Evolutionary conservation across 192 early-diverging fungal species (phyloP).

Genomic region (Phlyctochytrium arcticum): DNA sequence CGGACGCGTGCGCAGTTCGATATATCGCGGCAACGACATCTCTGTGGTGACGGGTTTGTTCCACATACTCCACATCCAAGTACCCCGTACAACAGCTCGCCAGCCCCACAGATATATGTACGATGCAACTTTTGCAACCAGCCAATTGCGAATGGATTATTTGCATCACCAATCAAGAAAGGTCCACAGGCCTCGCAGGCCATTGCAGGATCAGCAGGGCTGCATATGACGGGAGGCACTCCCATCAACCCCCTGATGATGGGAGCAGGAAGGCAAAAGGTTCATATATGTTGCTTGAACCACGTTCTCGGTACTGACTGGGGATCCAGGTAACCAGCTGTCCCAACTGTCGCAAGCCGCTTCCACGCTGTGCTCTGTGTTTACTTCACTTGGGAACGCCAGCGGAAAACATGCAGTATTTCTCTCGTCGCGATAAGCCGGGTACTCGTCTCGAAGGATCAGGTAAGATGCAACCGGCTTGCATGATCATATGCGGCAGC

Average conservation of each 20-base stretch:
- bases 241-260: slow-evolving; percentile 1
- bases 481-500: no score
- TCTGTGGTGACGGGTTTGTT: slow-evolving; percentile 6
- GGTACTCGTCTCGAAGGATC: neutral
- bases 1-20: slow-evolving; percentile 86
- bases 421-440: slow-evolving; percentile 23
- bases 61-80: slow-evolving; percentile 13
- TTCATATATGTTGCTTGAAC: neutral
- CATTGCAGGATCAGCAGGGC: neutral
- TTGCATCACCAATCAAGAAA: neutral
- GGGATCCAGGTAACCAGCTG: slow-evolving; percentile 46
- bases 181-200: neutral
- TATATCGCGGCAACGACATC: slow-evolving; percentile 68
- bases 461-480: no score
- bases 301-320: no score
- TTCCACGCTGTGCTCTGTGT: slow-evolving; percentile 35
- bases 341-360: slow-evolving; percentile 26
- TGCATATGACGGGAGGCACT: neutral
- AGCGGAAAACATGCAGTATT: slow-evolving; percentile 49
- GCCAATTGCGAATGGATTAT: slow-evolving; percentile 22
- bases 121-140: slow-evolving; percentile 86
- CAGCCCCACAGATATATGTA: slow-evolving; percentile 71
- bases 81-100: slow-evolving; percentile 9
- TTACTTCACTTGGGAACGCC: slow-evolving; percentile 53
- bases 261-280: slow-evolving; percentile 15